Percentiles rank a stretch among this genome's conserved stretches.
Conservation (phyloP, 345 rosid genomes). For the Citrus reticulata region DNA sequence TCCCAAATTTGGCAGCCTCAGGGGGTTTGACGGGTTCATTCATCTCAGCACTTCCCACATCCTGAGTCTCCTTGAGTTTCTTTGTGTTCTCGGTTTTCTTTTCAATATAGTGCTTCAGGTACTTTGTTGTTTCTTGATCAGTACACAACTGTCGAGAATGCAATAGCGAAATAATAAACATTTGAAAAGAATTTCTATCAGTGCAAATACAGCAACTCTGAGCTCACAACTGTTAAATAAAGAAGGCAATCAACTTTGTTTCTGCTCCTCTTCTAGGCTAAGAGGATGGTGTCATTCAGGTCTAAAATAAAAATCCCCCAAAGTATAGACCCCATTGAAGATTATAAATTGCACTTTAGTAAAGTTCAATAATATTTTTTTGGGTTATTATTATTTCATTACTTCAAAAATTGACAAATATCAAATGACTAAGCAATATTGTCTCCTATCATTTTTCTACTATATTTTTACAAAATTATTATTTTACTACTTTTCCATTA, state of each 20-base stretch:
- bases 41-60: constrained; percentile 38
- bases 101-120: constrained; percentile 41
- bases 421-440: too few relatives aligned
- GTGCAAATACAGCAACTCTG: not conserved
- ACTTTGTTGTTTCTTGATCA: constrained; percentile 83
- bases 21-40: constrained; percentile 30
- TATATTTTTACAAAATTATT: too few relatives aligned
- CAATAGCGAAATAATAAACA: constrained; percentile 6
- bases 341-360: not conserved
- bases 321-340: not conserved
- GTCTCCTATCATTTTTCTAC: accelerated
- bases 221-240: not conserved
- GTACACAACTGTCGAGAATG: constrained; percentile 57
- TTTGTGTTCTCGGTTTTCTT: constrained; percentile 68
- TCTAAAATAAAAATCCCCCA: not conserved
- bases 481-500: too few relatives aligned
- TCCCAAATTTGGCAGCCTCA: constrained; percentile 59
- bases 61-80: constrained; percentile 55
- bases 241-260: not conserved
- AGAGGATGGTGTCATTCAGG: not conserved
- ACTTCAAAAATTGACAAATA: too few relatives aligned
- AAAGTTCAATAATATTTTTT: not conserved
- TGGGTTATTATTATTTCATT: too few relatives aligned
- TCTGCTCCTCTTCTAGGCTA: not conserved
- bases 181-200: not conserved